These are phyloP conservation scores for Hsuehochloa calcarea DNA, from an alignment of 176 grass and related monocot species.

Conservation along the genomic window DNA sequence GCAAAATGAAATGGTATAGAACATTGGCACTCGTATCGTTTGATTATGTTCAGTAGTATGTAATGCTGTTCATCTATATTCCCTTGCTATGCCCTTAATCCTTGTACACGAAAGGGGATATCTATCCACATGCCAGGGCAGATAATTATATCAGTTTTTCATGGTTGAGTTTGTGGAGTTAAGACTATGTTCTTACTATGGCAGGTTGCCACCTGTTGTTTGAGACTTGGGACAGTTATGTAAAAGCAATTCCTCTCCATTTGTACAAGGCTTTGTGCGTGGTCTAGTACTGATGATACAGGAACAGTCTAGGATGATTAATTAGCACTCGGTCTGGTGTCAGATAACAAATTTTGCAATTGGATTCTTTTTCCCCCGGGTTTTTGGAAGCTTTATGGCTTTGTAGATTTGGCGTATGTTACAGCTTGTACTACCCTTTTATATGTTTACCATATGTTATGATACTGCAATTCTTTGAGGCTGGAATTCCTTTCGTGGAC, in stretches of 20 bases:
- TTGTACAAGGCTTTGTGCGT: slow-evolving; percentile 27
- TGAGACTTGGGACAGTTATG: slow-evolving; percentile 15
- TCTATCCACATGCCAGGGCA: neutral
- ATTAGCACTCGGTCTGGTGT: slow-evolving; percentile 24
- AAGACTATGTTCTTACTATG: slow-evolving; percentile 10
- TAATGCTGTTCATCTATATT: neutral
- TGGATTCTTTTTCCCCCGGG: slow-evolving; percentile 1
- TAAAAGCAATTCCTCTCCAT: slow-evolving; percentile 24
- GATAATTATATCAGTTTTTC: neutral
- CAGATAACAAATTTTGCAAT: slow-evolving; percentile 37
- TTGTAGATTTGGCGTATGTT: slow-evolving; percentile 32
- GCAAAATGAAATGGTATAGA: neutral
- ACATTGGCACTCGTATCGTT: neutral
- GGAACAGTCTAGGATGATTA: neutral
- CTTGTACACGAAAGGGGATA: neutral
- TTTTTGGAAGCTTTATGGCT: slow-evolving; percentile 7
- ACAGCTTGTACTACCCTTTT: slow-evolving; percentile 16
- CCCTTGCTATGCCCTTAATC: neutral
- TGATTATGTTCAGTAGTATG: neutral
- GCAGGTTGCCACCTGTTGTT: slow-evolving; percentile 29
- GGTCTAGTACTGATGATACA: slow-evolving; percentile 14
- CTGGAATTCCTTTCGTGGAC: slow-evolving; percentile 5
- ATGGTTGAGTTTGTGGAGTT: neutral
- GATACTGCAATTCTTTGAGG: slow-evolving; percentile 25
- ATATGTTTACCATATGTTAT: slow-evolving; percentile 8